These are phyloP conservation scores for Ascoidea rubescens DNA, from an alignment of 805 yeast species.

Conservation along the genomic window DNA sequence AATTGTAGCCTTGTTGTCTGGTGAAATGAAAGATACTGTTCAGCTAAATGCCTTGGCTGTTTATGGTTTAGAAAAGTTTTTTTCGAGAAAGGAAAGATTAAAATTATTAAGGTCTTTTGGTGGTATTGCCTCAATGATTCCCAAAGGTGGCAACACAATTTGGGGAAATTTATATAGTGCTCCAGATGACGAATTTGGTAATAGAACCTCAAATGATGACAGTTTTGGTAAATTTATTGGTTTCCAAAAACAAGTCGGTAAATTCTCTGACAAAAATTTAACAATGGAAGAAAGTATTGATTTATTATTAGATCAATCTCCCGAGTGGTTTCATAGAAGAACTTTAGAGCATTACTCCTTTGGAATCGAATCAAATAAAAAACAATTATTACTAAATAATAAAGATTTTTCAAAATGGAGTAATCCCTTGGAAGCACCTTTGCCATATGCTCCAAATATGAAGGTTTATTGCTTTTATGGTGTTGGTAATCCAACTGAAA, in stretches of 20 bases:
- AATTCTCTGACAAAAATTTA: slow-evolving; percentile 33
- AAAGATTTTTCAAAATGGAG: slow-evolving; percentile 73
- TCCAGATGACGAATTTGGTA: slow-evolving; percentile 46
- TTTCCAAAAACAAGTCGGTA: slow-evolving; percentile 34
- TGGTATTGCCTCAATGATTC: slow-evolving; percentile 92
- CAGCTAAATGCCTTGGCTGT: slow-evolving; percentile 87
- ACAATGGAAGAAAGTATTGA: slow-evolving; percentile 61
- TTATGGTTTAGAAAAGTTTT: slow-evolving; percentile 87
- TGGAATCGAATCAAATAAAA: slow-evolving; percentile 51
- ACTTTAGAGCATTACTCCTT: slow-evolving; percentile 60
- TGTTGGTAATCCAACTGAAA: slow-evolving; percentile 91
- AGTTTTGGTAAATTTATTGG: slow-evolving; percentile 65
- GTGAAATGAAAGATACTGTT: slow-evolving; percentile 97
- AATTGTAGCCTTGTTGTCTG: slow-evolving; percentile 81
- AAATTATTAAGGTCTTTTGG: slow-evolving; percentile 80
- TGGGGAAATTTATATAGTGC: slow-evolving; percentile 70
- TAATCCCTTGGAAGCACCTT: slow-evolving; percentile 85
- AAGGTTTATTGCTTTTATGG: slow-evolving; percentile 86
- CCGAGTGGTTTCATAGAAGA: slow-evolving; percentile 61
- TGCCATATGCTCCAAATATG: slow-evolving; percentile 91
- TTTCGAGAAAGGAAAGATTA: slow-evolving; percentile 77
- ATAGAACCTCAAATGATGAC: slow-evolving; percentile 5
- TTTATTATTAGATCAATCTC: slow-evolving; percentile 46
- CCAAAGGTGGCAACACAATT: slow-evolving; percentile 82
- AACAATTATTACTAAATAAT: slow-evolving; percentile 52